Evolutionary conservation across 2,329 filamentous ascomycete species (phyloP), one percentile per base, ranked within the genome.

Genomic region (Xylariaceae sp.): DNA sequence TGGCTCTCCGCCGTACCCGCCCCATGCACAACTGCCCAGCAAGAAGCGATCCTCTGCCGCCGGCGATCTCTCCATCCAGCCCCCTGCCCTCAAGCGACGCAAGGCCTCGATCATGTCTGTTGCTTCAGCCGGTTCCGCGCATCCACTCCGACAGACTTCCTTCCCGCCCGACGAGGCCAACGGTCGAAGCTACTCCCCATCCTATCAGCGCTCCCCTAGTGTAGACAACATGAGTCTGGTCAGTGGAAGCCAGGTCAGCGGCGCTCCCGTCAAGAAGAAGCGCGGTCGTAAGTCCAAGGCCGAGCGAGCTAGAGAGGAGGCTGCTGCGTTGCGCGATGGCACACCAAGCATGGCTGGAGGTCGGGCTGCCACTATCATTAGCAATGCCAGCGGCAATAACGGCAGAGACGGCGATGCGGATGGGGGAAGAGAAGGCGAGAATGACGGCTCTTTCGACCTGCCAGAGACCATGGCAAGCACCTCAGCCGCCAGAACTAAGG

Each of bases 81-180:
- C 71, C 69, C 2, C 75, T 72, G 66, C 72, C 14, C 67, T 74
- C 42, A 89, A 89, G 65, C 83, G 85, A 42, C 85, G 87, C 62
- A 91, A 91, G 64, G 77, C 83, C 6, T 89, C 85, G 11, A 78
- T 69, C 54, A 73, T 83, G 56, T 83, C 83, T 3, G 71, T 76
- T 22, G 68, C 76, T 9, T 81, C 80, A 7, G 62, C 65, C 12
- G 58, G 63, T 14, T 79, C 80, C 1, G 74, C 79, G 0, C 86
- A 89, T 56, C 86, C 86, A 1, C 80, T 94, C 1, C 86, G 89
- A 36, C 87, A 90, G 62, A 91, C 89, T 5, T 90, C 87, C 0
- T 94, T 90, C 63, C 86, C 87, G 0, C 87, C 87, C 22, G 85
- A 83, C 51, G 73, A 81, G 51, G 53, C 60, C 0, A 51, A 57